Percentiles rank a stretch among this genome's conserved stretches.
Conservation (phyloP, 495 filamentous ascomycete species). For the Trichocladium antarcticum region DNA sequence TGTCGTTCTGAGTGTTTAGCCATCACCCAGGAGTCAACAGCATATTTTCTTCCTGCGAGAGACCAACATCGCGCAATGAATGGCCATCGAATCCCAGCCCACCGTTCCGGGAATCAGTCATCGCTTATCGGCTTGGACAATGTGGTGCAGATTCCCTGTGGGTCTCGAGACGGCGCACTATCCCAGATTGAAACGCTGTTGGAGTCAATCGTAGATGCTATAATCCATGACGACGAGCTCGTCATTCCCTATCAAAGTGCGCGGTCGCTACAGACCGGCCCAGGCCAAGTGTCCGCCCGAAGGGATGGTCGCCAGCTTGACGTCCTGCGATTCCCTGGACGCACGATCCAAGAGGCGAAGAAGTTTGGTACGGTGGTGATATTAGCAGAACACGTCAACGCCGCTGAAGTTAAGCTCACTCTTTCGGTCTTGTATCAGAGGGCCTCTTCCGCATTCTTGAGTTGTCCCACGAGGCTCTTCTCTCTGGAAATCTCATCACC, state of each 20-base stretch:
- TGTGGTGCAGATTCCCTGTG: slow-evolving; percentile 7
- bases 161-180: slow-evolving; percentile 26
- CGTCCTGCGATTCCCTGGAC: slow-evolving; percentile 30
- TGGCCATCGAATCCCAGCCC: too few relatives aligned
- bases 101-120: neutral
- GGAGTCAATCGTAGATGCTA: slow-evolving; percentile 38
- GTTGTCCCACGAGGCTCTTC: slow-evolving; percentile 56
- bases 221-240: slow-evolving; percentile 35
- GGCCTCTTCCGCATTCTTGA: slow-evolving; percentile 56
- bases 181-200: slow-evolving; percentile 44
- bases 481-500: slow-evolving; percentile 51
- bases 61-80: neutral
- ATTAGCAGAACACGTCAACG: neutral
- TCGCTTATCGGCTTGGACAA: neutral
- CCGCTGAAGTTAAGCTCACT: neutral
- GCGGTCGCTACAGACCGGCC: neutral
- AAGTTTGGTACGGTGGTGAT: slow-evolving; percentile 30
- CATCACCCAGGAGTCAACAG: too few relatives aligned
- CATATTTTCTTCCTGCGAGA: too few relatives aligned
- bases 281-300: neutral
- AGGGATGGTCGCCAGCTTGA: slow-evolving; percentile 6
- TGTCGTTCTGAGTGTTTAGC: too few relatives aligned
- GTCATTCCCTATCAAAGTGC: slow-evolving; percentile 30
- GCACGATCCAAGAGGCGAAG: slow-evolving; percentile 26
- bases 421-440: slow-evolving; percentile 14